Conservation (phyloP, 225 moss, liverwort and hornwort species). For the Lunularia cruciata region DNA sequence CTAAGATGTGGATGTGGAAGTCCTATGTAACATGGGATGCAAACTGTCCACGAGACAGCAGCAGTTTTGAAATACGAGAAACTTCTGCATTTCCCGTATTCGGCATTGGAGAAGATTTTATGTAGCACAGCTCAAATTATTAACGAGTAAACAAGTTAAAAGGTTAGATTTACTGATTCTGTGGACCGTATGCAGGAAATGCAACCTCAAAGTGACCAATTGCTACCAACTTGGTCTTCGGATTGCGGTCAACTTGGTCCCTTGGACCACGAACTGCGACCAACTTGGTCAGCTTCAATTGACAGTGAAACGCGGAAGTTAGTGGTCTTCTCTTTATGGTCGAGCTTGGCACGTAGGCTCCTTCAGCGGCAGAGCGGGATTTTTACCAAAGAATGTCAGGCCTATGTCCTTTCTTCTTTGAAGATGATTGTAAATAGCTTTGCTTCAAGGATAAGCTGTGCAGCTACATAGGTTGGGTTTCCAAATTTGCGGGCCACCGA, state of each 20-base stretch:
- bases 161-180: neutral
- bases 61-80: too few relatives aligned
- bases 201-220: neutral
- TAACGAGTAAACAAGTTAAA: neutral
- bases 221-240: too few relatives aligned
- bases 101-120: too few relatives aligned
- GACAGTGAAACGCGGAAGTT: conserved; percentile 16
- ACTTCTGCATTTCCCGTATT: too few relatives aligned
- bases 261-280: neutral
- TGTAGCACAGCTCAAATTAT: too few relatives aligned
- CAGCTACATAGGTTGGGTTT: conserved; percentile 9
- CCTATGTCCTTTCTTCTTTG: conserved; percentile 22
- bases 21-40: too few relatives aligned
- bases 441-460: conserved; percentile 1
- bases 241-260: neutral
- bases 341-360: neutral
- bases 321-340: neutral
- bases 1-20: too few relatives aligned
- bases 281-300: conserved; percentile 23
- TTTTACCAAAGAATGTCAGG: conserved; percentile 2
- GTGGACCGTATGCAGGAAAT: neutral
- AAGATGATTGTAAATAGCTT: conserved; percentile 21
- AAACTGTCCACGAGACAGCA: too few relatives aligned
- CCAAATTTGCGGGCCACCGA: conserved; percentile 10
- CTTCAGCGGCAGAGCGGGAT: neutral